Conservation (phyloP, 2,329 filamentous ascomycete genomes). For the Fusarium nisikadoi region DNA sequence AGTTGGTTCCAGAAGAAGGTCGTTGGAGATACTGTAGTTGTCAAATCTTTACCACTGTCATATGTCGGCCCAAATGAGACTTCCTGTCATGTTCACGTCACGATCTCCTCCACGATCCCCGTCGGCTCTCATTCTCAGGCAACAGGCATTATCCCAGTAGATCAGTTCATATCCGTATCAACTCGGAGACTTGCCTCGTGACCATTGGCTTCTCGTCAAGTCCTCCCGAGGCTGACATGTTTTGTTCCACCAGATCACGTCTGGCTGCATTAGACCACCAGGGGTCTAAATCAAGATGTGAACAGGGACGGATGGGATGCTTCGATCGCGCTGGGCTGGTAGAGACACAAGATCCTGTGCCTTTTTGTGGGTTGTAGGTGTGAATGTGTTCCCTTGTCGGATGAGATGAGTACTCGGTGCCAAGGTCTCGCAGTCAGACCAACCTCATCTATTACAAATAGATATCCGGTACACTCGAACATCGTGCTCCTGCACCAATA, state of each 20-base stretch:
- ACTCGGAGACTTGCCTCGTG: slow-evolving; percentile 11
- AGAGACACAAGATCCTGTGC: slow-evolving; percentile 16
- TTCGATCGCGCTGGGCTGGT: slow-evolving; percentile 19
- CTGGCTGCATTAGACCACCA: slow-evolving; percentile 36
- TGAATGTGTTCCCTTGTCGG: neutral
- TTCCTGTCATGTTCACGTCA: neutral
- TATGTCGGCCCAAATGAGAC: neutral
- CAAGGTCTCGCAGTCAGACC: neutral
- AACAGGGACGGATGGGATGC: slow-evolving; percentile 6
- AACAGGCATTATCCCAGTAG: slow-evolving; percentile 15
- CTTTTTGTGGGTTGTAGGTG: neutral
- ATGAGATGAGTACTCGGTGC: neutral
- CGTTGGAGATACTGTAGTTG: neutral
- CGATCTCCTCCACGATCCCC: neutral
- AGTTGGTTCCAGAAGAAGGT: neutral
- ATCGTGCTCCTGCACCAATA: neutral
- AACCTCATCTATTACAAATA: neutral
- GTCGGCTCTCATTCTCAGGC: neutral
- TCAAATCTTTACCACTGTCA: neutral
- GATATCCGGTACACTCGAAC: neutral
- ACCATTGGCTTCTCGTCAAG: slow-evolving; percentile 25
- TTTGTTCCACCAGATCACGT: slow-evolving; percentile 42
- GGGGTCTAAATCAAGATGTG: slow-evolving; percentile 39
- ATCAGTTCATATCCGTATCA: slow-evolving; percentile 3
- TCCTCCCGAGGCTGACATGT: slow-evolving; percentile 24